Base-by-base conservation (phyloP, 352 stramenopile species). In the Blastocystis sp. region DNA sequence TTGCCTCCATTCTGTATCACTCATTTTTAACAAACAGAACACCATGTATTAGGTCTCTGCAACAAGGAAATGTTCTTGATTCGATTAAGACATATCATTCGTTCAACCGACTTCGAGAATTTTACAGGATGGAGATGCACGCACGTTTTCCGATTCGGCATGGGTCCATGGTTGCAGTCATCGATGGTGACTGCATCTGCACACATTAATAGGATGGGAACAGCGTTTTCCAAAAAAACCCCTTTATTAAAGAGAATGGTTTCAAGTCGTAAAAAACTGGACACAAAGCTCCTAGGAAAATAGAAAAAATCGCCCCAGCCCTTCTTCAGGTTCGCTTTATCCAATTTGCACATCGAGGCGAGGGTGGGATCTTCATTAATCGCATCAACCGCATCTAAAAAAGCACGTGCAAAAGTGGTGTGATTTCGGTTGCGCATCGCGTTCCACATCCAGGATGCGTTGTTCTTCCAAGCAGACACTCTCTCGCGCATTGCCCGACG, bases 261-360 rank as follows among this genome's bases (percentile, higher is more conserved):
- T 50, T 53, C 43, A 37, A 77, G 37, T 50, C 29, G 3, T n/a
- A 77, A 50, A 23, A 77, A 77, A n/a, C 11, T 55, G 29, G 50
- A 59, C 13, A 61, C 18, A 59, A n/a, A n/a, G 50, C 11, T n/a
- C 20, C 20, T 59, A n/a, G 50, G 50, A 59, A 59, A 59, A 59
- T 59, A 59, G 66, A 77, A 77, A 45, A 77, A 77, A 34, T 77
- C 66, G 26, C 29, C 43, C 43, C 43, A 77, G 7, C 66, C 66
- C 15, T 29, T 13, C 18, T 15, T 9, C 3, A 29, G 43, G 9
- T 50, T 43, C 18, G 66, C 20, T 37, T 50, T 23, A 77, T 56
- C 29, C 3, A 77, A 53, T 3, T 77, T 37, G 50, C 66, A 77
- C 8, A n/a, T 20, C 29, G 54, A 23, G 50, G 54, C 2, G 9